Percentiles rank a stretch among this genome's conserved stretches.
Evolutionary conservation across 2,329 filamentous ascomycete species (phyloP).

Genomic region (Chaetomium globosum): DNA sequence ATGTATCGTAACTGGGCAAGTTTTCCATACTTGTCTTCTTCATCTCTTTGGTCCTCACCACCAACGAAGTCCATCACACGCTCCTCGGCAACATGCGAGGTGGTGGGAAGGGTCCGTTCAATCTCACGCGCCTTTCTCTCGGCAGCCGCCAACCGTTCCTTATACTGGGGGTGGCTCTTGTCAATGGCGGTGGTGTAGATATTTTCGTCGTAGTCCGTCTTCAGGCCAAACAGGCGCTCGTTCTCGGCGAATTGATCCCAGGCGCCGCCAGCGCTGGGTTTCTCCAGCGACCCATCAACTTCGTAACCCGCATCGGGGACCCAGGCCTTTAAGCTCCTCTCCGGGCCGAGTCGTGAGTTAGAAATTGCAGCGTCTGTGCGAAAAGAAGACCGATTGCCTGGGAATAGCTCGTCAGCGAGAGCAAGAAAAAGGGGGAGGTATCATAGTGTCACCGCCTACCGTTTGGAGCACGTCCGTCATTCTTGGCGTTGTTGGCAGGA

Average conservation of each 20-base stretch:
- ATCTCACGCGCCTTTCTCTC: slow-evolving; percentile 89
- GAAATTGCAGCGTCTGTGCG: slow-evolving; percentile 89
- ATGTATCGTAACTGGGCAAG: neutral
- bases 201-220: slow-evolving; percentile 89
- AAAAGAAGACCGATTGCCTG: slow-evolving; percentile 71
- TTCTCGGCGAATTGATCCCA: slow-evolving; percentile 98
- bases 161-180: slow-evolving; percentile 79
- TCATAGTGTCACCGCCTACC: slow-evolving; percentile 40
- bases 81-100: slow-evolving; percentile 87
- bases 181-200: slow-evolving; percentile 93
- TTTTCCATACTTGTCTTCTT: slow-evolving; percentile 80
- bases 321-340: slow-evolving; percentile 81
- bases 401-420: slow-evolving; percentile 3
- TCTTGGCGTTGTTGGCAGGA: slow-evolving; percentile 41
- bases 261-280: slow-evolving; percentile 48
- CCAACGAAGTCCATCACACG: slow-evolving; percentile 70
- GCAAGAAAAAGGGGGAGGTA: neutral
- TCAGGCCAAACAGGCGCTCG: slow-evolving; percentile 81
- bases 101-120: slow-evolving; percentile 71
- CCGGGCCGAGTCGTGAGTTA: slow-evolving; percentile 66
- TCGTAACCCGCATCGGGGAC: slow-evolving; percentile 66
- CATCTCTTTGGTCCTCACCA: slow-evolving; percentile 70
- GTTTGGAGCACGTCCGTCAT: slow-evolving; percentile 45
- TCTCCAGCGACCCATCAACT: slow-evolving; percentile 73
- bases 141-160: slow-evolving; percentile 73